Conservation (phyloP, 1,284 basidiomycete genomes). For the Sporisorium graminicola region DNA sequence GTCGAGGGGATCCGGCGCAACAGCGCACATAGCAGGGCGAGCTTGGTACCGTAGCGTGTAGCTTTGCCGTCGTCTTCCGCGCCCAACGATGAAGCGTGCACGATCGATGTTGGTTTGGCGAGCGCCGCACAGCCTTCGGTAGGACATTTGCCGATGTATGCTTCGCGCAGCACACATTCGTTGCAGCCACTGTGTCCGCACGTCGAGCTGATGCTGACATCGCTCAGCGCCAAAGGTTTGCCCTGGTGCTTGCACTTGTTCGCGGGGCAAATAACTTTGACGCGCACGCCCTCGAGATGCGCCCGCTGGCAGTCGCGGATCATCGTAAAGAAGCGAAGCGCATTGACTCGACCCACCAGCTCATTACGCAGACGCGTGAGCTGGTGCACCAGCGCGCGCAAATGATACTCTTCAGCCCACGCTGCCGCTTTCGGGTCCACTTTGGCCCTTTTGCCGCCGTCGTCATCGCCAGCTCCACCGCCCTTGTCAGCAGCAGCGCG, state of each 20-base stretch:
- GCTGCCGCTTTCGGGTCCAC: conserved; percentile 38
- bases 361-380: conserved; percentile 58
- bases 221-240: conserved; percentile 24
- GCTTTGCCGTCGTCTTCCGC: conserved; percentile 73
- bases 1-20: conserved; percentile 83
- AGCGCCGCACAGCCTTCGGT: conserved; percentile 50
- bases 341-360: conserved; percentile 49
- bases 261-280: conserved; percentile 45
- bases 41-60: conserved; percentile 83
- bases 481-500: conserved; percentile 35
- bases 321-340: conserved; percentile 58
- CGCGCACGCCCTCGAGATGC: conserved; percentile 36
- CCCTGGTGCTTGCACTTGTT: conserved; percentile 35
- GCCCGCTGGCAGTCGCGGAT: conserved; percentile 57
- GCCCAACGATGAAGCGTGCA: conserved; percentile 50
- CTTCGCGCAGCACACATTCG: conserved; percentile 50
- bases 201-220: conserved; percentile 48
- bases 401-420: conserved; percentile 52
- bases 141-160: conserved; percentile 55
- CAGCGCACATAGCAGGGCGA: conserved; percentile 84
- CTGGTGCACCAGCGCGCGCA: conserved; percentile 53
- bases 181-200: conserved; percentile 58
- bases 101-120: conserved; percentile 51
- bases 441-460: conserved; percentile 26
- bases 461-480: conserved; percentile 31